Evolutionary conservation across 495 filamentous ascomycete species (phyloP), one percentile per base, ranked within the genome.

Genomic region (Talaromyces liani): DNA sequence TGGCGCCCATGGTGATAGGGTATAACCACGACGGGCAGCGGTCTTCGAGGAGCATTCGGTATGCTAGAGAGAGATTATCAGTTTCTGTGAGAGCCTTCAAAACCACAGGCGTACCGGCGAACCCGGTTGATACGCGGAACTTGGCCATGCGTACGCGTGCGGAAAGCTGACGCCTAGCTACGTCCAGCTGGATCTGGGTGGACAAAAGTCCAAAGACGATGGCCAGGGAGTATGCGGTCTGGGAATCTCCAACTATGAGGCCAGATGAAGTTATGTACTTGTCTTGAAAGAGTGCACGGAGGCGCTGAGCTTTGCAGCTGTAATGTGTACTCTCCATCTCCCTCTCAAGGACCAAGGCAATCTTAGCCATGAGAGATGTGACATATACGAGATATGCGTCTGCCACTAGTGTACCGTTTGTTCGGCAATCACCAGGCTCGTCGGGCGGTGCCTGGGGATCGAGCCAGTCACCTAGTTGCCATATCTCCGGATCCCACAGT

Each of bases 381-480:
- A 82, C 74, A 58, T 81, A 77, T 0, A 82, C 72, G 16, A 85
- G 75, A 68, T 84, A 85, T 8, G 81, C 78, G 51, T 85, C 80
- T 14, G 80, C 78, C 0, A 83, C 79, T 6, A 81, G 72, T 6
- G 69, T 70, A 0, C 75, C 70, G 47, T 77, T 73, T 4, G 81
- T 82, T 9, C 73, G 75, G 6, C 71, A 71, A 61, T 73, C 55
- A 0, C 75, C 79, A 5, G 83, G 71, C 22, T 79, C 68, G 10
- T 79, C 70, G 3, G 77, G 69, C 0, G 81, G 81, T 0, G 83
- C 74, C 4, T 70, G 70, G 0, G 82, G 83, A 55, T 86, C 83
- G 0, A 85, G 75, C 83, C 82, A 84, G 70, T 86, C 82, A 3
- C 77, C 80, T 14, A 76, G 72, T 64, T 84, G 81, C 63, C 71